phyloP scores from a whole-genome alignment of 805 yeast genomes.

The Lipomyces sp. region DNA sequence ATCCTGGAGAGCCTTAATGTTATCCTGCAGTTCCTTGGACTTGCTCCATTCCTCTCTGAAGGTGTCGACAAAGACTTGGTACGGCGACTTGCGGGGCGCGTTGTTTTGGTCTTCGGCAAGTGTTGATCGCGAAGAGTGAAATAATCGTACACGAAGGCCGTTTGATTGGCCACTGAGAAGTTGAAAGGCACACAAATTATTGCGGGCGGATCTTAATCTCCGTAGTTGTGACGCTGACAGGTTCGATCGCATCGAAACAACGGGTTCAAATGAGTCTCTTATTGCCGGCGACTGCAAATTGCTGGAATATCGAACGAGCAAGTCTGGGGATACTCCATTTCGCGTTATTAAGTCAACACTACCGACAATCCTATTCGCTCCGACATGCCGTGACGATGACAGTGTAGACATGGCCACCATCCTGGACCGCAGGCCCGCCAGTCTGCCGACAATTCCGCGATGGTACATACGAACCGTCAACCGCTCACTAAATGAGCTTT shows the following conservation, averaged over 20 bases:
- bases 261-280: background rate
- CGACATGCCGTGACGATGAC: background rate
- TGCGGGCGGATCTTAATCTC: background rate
- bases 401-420: background rate
- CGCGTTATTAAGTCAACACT: background rate
- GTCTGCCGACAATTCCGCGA: background rate
- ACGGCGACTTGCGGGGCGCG: conserved; percentile 63
- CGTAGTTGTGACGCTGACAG: background rate
- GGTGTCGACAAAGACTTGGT: conserved; percentile 91
- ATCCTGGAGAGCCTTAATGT: conserved; percentile 91
- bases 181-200: background rate
- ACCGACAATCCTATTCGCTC: background rate
- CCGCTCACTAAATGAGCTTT: background rate
- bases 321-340: background rate
- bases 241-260: background rate
- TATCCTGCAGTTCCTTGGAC: conserved; percentile 84
- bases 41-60: conserved; percentile 91
- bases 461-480: background rate
- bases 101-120: conserved; percentile 26
- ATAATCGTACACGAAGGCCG: conserved; percentile 2
- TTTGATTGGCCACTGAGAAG: background rate
- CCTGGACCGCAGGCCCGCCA: background rate
- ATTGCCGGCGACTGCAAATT: background rate
- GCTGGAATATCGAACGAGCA: background rate
- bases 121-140: conserved; percentile 20